A percentile compares a stretch with the other conserved stretches of the same genome.
These are phyloP conservation scores for Incumbomyces lentus DNA, from an alignment of 2,329 filamentous ascomycete species.

Conservation along the genomic window DNA sequence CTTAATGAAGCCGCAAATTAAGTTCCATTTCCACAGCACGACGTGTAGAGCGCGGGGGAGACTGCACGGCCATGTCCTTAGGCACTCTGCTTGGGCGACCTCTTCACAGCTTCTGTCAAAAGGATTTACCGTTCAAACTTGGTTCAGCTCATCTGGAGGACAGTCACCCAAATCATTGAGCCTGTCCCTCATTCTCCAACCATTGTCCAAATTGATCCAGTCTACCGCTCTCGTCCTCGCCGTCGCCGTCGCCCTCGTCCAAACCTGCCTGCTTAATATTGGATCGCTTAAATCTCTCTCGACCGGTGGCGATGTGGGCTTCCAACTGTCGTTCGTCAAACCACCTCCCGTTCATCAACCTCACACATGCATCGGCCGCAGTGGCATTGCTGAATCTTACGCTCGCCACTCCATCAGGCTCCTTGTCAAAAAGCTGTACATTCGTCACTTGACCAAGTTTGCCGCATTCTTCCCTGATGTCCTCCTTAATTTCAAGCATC, in stretches of 20 bases:
- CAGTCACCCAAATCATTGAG: not conserved
- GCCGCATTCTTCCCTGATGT: slow-evolving; percentile 79
- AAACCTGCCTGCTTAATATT: slow-evolving; percentile 35
- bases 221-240: slow-evolving; percentile 35
- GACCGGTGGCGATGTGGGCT: slow-evolving; percentile 60
- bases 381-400: slow-evolving; percentile 68
- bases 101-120: too few relatives aligned
- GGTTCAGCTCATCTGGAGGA: not conserved
- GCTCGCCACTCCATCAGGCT: slow-evolving; percentile 72
- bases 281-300: slow-evolving; percentile 63
- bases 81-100: too few relatives aligned
- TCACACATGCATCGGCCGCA: slow-evolving; percentile 61
- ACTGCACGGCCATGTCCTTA: too few relatives aligned
- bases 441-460: slow-evolving; percentile 84
- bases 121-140: too few relatives aligned
- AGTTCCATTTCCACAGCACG: too few relatives aligned
- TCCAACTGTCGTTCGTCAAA: slow-evolving; percentile 64
- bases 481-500: slow-evolving; percentile 84
- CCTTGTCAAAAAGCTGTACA: slow-evolving; percentile 79
- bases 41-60: too few relatives aligned
- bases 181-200: slow-evolving; percentile 35
- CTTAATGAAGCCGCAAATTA: too few relatives aligned
- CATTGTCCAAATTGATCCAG: slow-evolving; percentile 41
- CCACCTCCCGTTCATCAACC: slow-evolving; percentile 64
- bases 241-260: slow-evolving; percentile 42